Conservation (phyloP, 1,284 basidiomycete genomes). For the Malassezia caprae region DNA sequence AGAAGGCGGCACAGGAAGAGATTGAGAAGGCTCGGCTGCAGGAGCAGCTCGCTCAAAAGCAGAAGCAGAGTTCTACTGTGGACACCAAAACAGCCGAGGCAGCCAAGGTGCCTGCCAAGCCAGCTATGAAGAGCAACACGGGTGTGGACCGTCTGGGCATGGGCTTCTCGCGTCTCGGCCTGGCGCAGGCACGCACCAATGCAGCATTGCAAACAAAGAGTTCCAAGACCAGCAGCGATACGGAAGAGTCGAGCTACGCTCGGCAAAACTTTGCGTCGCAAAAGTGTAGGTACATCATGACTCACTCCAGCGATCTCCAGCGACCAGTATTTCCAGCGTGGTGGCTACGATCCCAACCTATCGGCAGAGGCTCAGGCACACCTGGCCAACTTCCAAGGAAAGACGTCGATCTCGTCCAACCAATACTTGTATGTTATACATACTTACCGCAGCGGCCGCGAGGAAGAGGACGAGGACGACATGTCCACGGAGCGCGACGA, state of each 20-base stretch:
- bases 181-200: constrained; percentile 48
- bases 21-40: constrained; percentile 13
- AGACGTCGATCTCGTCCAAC: constrained; percentile 77
- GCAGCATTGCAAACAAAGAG: constrained; percentile 27
- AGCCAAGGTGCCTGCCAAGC: constrained; percentile 9
- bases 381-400: constrained; percentile 75
- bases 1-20: constrained; percentile 25
- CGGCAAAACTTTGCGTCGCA: constrained; percentile 82
- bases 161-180: constrained; percentile 76
- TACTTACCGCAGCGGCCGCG: constrained; percentile 58
- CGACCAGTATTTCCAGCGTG: constrained; percentile 92
- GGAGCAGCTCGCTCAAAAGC: constrained; percentile 12
- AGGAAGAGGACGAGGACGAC: constrained; percentile 59
- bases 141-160: constrained; percentile 62
- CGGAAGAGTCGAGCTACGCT: constrained; percentile 61
- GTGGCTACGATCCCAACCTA: constrained; percentile 68
- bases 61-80: constrained; percentile 20
- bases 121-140: constrained; percentile 50
- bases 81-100: background rate
- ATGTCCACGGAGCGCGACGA: constrained; percentile 26
- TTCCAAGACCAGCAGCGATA: constrained; percentile 11
- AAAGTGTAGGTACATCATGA: constrained; percentile 54
- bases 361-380: constrained; percentile 69
- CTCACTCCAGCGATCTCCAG: constrained; percentile 58
- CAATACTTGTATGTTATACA: constrained; percentile 50